Evolutionary conservation across 2,329 filamentous ascomycete genomes (phyloP).

Genomic region (Periconia macrospinosa): DNA sequence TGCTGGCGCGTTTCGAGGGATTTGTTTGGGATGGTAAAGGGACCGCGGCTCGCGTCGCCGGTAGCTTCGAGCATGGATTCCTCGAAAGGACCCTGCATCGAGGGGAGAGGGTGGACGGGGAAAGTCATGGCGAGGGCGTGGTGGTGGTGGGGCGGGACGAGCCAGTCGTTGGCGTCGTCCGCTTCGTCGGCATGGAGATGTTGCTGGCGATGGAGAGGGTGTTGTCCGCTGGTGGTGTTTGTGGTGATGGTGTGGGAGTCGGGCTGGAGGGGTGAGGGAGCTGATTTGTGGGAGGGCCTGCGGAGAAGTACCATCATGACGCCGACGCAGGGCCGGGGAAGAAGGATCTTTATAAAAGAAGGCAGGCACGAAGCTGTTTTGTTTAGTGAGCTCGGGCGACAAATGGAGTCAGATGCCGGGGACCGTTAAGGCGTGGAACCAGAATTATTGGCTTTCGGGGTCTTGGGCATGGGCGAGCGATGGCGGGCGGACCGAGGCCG

Average conservation of each 20-base stretch:
- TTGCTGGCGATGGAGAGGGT: background rate
- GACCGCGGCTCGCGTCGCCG: conserved; percentile 39
- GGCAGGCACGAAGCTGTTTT: no score
- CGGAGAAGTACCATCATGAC: conserved; percentile 21
- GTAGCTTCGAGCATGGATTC: conserved; percentile 76
- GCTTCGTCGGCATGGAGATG: background rate
- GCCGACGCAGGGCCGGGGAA: background rate
- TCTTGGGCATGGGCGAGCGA: no score
- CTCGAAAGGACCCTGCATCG: conserved; percentile 80
- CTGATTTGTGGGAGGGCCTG: conserved; percentile 13
- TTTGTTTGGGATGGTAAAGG: conserved; percentile 46
- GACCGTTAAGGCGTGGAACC: background rate
- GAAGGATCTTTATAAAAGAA: background rate
- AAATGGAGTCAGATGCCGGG: background rate
- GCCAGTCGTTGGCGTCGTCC: conserved; percentile 32
- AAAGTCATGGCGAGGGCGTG: conserved; percentile 37
- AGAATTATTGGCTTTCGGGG: no score
- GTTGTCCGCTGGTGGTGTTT: background rate
- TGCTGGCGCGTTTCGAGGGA: conserved; percentile 39
- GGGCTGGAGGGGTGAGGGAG: conserved; percentile 6
- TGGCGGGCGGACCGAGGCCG: no score
- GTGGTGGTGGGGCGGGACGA: conserved; percentile 33
- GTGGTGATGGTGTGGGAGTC: background rate
- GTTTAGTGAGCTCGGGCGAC: no score
- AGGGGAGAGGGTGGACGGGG: conserved; percentile 70